Evolutionary conservation across 768 basidiomycete species (phyloP).

Genomic region (Leccinum rimulosum): DNA sequence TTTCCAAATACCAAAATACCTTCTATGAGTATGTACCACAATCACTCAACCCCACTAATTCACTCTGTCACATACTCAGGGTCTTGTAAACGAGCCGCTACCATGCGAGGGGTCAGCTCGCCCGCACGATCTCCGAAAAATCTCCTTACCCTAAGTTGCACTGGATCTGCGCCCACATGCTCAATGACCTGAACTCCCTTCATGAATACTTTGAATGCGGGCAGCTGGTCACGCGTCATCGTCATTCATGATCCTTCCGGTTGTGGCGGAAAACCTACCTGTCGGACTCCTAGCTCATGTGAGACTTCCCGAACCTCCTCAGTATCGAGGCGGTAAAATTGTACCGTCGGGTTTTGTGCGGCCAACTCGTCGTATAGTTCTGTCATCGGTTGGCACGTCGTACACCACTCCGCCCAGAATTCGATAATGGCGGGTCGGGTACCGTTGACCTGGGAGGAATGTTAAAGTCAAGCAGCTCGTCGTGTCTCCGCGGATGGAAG

Average conservation of each 20-base stretch:
- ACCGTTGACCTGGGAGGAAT: slow-evolving; percentile 16
- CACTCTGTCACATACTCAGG: slow-evolving; percentile 25
- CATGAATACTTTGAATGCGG: slow-evolving; percentile 31
- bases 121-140: slow-evolving; percentile 4
- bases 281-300: slow-evolving; percentile 23
- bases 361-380: slow-evolving; percentile 24
- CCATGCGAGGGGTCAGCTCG: slow-evolving; percentile 19
- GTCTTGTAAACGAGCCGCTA: slow-evolving; percentile 30
- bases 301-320: slow-evolving; percentile 29
- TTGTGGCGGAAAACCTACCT: slow-evolving; percentile 14
- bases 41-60: slow-evolving; percentile 7
- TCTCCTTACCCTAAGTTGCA: slow-evolving; percentile 24
- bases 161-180: slow-evolving; percentile 26
- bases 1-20: slow-evolving; percentile 10
- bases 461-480: slow-evolving; percentile 8
- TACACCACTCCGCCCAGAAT: slow-evolving; percentile 34
- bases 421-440: slow-evolving; percentile 27
- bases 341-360: slow-evolving; percentile 23
- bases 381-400: slow-evolving; percentile 22
- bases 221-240: slow-evolving; percentile 19
- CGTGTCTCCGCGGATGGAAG: neutral
- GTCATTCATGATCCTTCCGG: slow-evolving; percentile 19
- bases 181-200: slow-evolving; percentile 31
- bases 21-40: slow-evolving; percentile 19
- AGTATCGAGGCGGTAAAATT: slow-evolving; percentile 32